Conservation (phyloP, 2,329 filamentous ascomycete genomes). For the Cercospora brassicicola region DNA sequence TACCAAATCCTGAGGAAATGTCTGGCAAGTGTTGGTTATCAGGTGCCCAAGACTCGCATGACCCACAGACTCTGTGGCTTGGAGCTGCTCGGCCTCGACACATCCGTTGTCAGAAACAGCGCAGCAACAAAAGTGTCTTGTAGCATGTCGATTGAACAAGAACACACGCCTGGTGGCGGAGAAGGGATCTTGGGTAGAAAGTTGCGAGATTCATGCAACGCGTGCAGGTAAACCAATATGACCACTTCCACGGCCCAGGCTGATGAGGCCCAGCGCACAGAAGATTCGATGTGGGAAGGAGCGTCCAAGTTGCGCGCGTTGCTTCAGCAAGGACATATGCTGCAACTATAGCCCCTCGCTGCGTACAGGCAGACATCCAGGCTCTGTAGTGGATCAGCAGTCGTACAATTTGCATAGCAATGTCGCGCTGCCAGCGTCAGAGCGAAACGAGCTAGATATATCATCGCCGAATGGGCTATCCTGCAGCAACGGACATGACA, state of each 20-base stretch:
- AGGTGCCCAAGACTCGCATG: not conserved
- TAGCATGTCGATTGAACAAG: not conserved
- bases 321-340: constrained; percentile 8
- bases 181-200: not conserved
- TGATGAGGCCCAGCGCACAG: not conserved
- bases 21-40: not conserved
- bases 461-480: not conserved
- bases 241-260: not conserved
- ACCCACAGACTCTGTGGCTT: not conserved
- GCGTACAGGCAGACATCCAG: constrained; percentile 10
- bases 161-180: not conserved
- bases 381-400: not conserved
- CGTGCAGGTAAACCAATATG: not conserved
- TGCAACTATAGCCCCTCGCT: constrained; percentile 15
- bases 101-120: not conserved
- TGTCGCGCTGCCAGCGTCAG: not conserved
- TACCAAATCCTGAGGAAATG: not conserved
- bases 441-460: not conserved
- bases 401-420: not conserved
- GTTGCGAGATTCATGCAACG: constrained; percentile 1
- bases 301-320: constrained; percentile 13
- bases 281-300: constrained; percentile 16
- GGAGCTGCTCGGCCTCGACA: not conserved
- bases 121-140: not conserved
- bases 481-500: not conserved